Evolutionary conservation across 1,284 basidiomycete genomes (phyloP), one percentile per base, ranked within the genome.

Genomic region (Puccinia sorghi): DNA sequence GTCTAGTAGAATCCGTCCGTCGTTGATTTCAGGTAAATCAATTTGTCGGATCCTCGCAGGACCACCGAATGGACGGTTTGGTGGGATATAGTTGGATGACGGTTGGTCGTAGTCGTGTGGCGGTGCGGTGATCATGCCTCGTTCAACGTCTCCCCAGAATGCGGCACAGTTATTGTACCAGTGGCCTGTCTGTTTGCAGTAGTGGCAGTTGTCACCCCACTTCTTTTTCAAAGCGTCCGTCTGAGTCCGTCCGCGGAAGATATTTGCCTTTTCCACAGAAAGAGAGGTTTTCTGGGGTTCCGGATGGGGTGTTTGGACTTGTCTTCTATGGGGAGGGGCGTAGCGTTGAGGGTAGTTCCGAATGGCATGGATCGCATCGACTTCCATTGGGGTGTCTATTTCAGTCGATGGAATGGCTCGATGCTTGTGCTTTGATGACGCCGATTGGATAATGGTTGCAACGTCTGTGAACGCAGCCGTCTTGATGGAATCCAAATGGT

Each of bases 91-190:
- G 22, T 56, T 56, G 3, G 52, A 56, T 56, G n/a, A 22, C 3
- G 52, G 52, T 3, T 5, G 3, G 9, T 56, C 12, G n/a, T 22
- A 12, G 4, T 25, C 52, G n/a, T 3, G 17, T 22, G 22, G 52
- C 9, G 52, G 52, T n/a, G 20, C 6, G 4, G 15, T 22, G 25
- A 56, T 56, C 6, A 56, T 12, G 6, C 25, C n/a, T 25, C 25
- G 17, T 4, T n/a, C 4, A 12, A 56, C 52, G n/a, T 56, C 52
- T 7, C 8, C 52, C 52, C 52, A 56, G 12, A 22, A 56, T 12
- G n/a, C 52, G 8, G 20, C 17, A 56, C 52, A 56, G 52, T n/a
- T 56, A 12, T 56, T 56, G 52, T 56, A 64, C 63, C 63, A 43
- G 39, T 64, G 63, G 15, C 63, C 63, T 4, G 22, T 2, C 20